Conservation (phyloP, 176 grass and related monocot species). For the Aegilops tauschii region DNA sequence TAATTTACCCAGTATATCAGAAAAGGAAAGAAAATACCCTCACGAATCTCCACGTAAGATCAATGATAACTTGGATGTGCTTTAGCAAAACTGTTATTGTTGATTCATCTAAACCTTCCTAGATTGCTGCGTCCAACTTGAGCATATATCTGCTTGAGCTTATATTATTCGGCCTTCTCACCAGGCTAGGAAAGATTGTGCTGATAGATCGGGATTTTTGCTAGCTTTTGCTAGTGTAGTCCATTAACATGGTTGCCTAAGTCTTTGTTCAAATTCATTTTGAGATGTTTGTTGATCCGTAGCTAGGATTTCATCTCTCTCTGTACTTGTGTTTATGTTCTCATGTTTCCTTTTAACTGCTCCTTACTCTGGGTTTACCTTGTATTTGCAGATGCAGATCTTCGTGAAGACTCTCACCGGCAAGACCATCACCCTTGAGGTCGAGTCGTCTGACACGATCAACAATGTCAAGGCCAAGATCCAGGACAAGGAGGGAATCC, state of each 20-base stretch:
- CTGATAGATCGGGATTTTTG: too few species aligned
- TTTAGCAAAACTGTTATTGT: neutral
- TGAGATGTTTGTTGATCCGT: neutral
- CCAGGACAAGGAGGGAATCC: slow-evolving; percentile 85
- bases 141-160: too few species aligned
- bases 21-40: neutral
- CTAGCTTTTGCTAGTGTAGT: too few species aligned
- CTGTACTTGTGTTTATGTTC: neutral
- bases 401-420: slow-evolving; percentile 48
- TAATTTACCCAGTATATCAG: too few species aligned
- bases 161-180: too few species aligned
- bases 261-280: neutral
- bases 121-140: neutral
- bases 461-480: too few species aligned
- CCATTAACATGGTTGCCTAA: too few species aligned
- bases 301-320: neutral
- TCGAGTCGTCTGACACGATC: neutral
- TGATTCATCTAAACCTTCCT: neutral
- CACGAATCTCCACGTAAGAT: too few species aligned
- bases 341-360: neutral
- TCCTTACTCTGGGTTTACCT: neutral
- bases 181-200: too few species aligned
- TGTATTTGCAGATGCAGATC: slow-evolving; percentile 39
- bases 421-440: slow-evolving; percentile 58
- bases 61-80: neutral